Evolutionary conservation across 305 asterid genomes (phyloP).

Genomic region (Solanum aculeatissimum): DNA sequence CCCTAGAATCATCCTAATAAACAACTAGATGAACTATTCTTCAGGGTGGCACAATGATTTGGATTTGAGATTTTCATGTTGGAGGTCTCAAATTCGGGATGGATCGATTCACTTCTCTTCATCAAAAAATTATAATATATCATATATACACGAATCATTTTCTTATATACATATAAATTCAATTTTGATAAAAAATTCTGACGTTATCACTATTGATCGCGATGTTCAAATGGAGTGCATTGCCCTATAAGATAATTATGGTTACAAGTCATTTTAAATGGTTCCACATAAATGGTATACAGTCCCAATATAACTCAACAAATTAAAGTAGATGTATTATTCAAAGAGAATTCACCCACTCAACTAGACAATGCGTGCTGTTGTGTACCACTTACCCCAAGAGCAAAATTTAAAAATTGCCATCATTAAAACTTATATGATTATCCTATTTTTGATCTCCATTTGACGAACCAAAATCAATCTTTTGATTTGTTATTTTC

Average conservation of each 20-base stretch:
- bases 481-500: not conserved
- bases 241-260: not conserved
- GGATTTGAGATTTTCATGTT: too few relatives aligned
- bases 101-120: too few relatives aligned
- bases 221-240: not conserved
- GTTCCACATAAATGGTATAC: not conserved
- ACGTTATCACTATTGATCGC: not conserved
- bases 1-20: too few relatives aligned
- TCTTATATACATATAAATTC: not conserved
- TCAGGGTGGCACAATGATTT: too few relatives aligned
- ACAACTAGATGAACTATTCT: too few relatives aligned
- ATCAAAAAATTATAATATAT: not conserved
- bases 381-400: constrained; percentile 23
- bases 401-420: not conserved
- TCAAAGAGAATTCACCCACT: constrained; percentile 21
- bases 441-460: not conserved
- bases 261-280: not conserved
- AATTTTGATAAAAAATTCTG: not conserved
- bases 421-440: not conserved
- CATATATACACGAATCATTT: not conserved
- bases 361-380: constrained; percentile 30
- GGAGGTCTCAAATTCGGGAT: too few relatives aligned
- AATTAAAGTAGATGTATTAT: not conserved
- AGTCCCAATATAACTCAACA: not conserved
- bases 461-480: not conserved